Evolutionary conservation across 78 protist genomes (phyloP).

Genomic region (Emiliania huxleyi): DNA sequence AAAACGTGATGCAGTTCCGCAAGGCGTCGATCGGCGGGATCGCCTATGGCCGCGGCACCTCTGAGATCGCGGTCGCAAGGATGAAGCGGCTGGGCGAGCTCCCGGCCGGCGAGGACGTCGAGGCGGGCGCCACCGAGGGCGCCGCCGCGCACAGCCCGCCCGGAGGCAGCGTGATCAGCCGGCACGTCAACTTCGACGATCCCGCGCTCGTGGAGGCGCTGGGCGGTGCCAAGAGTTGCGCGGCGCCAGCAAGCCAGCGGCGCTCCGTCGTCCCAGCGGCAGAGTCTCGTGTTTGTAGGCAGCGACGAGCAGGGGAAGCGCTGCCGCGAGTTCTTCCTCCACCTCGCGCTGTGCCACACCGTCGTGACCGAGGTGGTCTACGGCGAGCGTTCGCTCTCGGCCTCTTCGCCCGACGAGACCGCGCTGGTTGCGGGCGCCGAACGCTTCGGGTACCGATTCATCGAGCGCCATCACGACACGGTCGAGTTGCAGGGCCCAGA

Average conservation of each 20-base stretch:
- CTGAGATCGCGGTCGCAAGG: background rate
- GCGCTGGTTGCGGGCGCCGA: constrained; percentile 76
- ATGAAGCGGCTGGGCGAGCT: background rate
- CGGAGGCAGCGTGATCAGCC: background rate
- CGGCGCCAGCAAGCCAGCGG: no score
- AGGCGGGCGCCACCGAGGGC: background rate
- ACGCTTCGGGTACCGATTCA: background rate
- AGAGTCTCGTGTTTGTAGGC: no score
- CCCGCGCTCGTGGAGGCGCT: background rate
- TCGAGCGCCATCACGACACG: background rate
- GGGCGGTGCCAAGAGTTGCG: background rate
- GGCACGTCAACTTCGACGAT: background rate
- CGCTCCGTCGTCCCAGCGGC: no score
- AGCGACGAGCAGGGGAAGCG: background rate
- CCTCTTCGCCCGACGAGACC: constrained; percentile 87
- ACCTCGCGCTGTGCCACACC: constrained; percentile 86
- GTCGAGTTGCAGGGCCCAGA: background rate
- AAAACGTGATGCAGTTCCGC: constrained; percentile 80
- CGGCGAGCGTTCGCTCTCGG: background rate
- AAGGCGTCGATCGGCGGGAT: background rate
- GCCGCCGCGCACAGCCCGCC: background rate
- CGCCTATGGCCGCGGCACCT: background rate
- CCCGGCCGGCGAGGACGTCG: background rate
- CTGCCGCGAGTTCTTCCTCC: background rate
- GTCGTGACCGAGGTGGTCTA: constrained; percentile 52